Evolutionary conservation across 1,139 yeast genomes (phyloP).

Genomic region (Geotrichum reessii): DNA sequence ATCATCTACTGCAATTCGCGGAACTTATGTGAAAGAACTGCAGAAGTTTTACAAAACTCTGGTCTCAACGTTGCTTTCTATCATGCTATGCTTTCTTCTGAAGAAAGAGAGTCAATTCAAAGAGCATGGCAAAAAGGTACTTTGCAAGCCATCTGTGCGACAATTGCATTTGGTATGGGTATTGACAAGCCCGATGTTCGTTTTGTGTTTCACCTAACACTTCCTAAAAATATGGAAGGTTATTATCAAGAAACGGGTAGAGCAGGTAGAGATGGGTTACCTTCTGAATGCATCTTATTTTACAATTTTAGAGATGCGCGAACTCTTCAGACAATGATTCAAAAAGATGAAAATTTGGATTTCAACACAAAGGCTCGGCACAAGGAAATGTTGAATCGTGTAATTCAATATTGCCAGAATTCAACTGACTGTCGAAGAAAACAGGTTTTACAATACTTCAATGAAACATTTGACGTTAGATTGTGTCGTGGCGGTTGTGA

Average conservation of each 20-base stretch:
- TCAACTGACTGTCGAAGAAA: slow-evolving; percentile 83
- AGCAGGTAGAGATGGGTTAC: slow-evolving; percentile 91
- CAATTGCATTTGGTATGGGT: slow-evolving; percentile 98
- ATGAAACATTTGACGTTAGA: slow-evolving; percentile 66
- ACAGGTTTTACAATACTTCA: slow-evolving; percentile 84
- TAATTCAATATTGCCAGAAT: slow-evolving; percentile 88
- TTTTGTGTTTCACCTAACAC: slow-evolving; percentile 80
- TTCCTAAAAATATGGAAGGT: slow-evolving; percentile 89
- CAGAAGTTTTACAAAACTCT: slow-evolving; percentile 50
- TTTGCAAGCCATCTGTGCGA: slow-evolving; percentile 82
- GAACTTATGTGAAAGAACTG: slow-evolving; percentile 77
- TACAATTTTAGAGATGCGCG: slow-evolving; percentile 70
- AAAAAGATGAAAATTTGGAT: slow-evolving; percentile 54
- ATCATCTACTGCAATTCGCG: slow-evolving; percentile 92
- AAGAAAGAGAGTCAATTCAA: slow-evolving; percentile 67
- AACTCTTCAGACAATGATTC: slow-evolving; percentile 50
- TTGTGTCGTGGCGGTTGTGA: slow-evolving; percentile 76
- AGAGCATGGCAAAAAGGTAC: slow-evolving; percentile 71
- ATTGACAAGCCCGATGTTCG: slow-evolving; percentile 95
- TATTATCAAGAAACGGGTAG: slow-evolving; percentile 98
- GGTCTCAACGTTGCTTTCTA: slow-evolving; percentile 72
- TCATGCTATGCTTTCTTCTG: slow-evolving; percentile 90
- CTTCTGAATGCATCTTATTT: slow-evolving; percentile 75
- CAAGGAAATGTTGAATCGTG: slow-evolving; percentile 69
- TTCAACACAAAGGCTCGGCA: slow-evolving; percentile 69